Conservation (phyloP, 2,329 filamentous ascomycete genomes). For the Aplosporella prunicola region DNA sequence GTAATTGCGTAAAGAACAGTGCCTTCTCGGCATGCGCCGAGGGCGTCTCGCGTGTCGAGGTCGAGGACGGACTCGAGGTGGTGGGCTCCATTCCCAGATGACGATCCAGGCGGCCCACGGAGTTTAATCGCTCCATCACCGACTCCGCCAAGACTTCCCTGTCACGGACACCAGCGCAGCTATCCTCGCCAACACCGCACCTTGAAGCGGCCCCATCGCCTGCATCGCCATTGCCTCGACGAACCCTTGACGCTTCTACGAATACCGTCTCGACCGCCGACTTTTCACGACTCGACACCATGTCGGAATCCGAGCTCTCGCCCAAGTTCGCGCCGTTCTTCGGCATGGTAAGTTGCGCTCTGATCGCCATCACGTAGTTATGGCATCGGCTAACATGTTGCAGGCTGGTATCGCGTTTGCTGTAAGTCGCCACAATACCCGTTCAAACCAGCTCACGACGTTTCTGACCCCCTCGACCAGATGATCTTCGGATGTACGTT, state of each 20-base stretch:
- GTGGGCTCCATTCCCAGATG: no score
- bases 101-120: no score
- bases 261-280: no score
- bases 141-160: no score
- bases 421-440: conserved; percentile 27
- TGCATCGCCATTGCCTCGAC: no score
- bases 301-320: conserved; percentile 46
- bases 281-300: conserved; percentile 2
- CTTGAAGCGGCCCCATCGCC: neutral
- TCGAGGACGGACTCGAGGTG: no score
- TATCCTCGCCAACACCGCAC: conserved; percentile 5
- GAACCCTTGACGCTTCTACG: no score
- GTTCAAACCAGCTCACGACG: conserved; percentile 14
- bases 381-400: conserved; percentile 24
- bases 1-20: no score
- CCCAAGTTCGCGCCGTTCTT: conserved; percentile 83
- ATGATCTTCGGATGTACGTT: conserved; percentile 76
- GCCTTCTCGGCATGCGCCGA: no score
- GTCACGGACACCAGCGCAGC: neutral
- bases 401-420: conserved; percentile 70
- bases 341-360: conserved; percentile 60
- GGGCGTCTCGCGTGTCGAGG: no score
- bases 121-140: no score
- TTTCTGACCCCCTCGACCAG: conserved; percentile 19
- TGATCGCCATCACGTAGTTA: neutral